Base-by-base conservation (phyloP, 2,329 filamentous ascomycete genomes). In the Emmonsiellopsis sp. region DNA sequence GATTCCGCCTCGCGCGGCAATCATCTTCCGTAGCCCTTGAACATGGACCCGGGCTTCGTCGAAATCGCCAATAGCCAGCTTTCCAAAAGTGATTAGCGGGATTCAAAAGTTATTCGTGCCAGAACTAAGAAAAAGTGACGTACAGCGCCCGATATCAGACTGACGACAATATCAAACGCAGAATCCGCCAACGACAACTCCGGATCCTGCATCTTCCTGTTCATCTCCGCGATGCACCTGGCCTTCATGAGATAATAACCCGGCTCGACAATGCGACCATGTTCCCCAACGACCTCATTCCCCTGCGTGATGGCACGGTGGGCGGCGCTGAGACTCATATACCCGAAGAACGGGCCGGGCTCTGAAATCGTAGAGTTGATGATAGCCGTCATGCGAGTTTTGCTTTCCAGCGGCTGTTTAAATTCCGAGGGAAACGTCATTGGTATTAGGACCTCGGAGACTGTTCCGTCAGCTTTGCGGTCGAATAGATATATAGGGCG, bases 181-280 rank as follows among this genome's bases (percentile, higher is more conserved):
- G 65, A 63, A 51, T 70, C 58, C 43, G 61, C 65, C 33, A 67
- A 56, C 17, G 62, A 57, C 32, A 57, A 55, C 17, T 53, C 48
- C 21, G 65, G 64, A 56, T 68, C 60, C 36, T 54, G 51, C 42
- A 70, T 54, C 57, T 65, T 70, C 11, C 48, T 55, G 49, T 66
- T 67, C 62, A 68, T 67, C 53, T 65, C 63, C 42, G 46, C 61
- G 45, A 68, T 67, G 40, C 66, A 65, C 56, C 64, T 65, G 11
- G 60, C 65, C 54, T 71, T 71, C 64, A 71, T 69, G 32, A 65
- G 57, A 58, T 66, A 69, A 43, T 70, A 70, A 40, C 71, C 68
- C n/a, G 62, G 57, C 40, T 72, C 67, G 31, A 63, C 57, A 17
- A 63, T 56, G 9, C 56, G 57, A 31, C 59, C 53, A 27, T 61